Base-by-base conservation (phyloP, 352 stramenopile species). In the Pythium volutum region DNA sequence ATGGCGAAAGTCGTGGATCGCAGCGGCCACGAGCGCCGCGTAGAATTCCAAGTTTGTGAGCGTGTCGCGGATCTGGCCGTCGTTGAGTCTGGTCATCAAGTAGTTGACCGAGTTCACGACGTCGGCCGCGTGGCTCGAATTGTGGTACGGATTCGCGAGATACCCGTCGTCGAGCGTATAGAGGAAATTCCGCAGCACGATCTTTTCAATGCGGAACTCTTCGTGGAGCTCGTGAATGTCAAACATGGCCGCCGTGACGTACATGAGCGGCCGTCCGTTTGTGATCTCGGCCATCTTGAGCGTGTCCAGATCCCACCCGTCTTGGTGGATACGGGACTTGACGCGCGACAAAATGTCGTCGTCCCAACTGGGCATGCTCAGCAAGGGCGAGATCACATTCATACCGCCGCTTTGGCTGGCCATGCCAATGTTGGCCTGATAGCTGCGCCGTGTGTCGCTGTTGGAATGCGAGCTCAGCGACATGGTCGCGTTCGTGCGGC, bases 71-170 rank as follows among this genome's bases (percentile, higher is more conserved):
- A 93, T 89, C 42, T 87, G 78, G 1, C 84, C 81, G 54, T 90
- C 77, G 10, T 80, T 77, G 3, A 93, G 66, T 0, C 64, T 66
- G 25, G 84, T 87, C 46, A 91, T 89, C 16, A 93, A 62, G 50
- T 87, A 91, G 46, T 93, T 87, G 23, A 93, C 81, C 12, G 83
- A 93, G 63, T 91, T 93, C 8, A 93, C 81, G 3, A 93, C 84
- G 43, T 91, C 84, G 3, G 84, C 84, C 0, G 81, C 81, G 42
- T 93, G 81, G 25, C 76, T 87, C 59, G 75, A 88, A 57, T 90
- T 93, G 58, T 93, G 84, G 57, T 91, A 93, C 15, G 84, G 84
- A 50, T 93, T 93, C 23, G 68, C 62, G 7, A 89, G 33, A 48
- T 91, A 93, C 11, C 84, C 84, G 39, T 88, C 79, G 29, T 93